Conservation (phyloP, 2,329 filamentous ascomycete genomes). For the Fusarium domesticum region DNA sequence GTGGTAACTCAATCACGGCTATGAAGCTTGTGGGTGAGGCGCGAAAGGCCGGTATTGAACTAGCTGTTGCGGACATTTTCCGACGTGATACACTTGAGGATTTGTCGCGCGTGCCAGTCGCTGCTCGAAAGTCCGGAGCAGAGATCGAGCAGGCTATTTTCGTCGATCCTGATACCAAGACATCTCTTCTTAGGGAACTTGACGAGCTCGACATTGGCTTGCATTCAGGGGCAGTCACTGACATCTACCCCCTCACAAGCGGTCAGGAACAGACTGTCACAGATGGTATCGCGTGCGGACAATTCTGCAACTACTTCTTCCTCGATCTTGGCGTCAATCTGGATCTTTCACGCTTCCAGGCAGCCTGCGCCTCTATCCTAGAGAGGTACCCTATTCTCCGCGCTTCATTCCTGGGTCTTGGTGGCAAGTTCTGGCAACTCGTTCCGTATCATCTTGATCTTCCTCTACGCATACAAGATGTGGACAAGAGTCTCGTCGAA, state of each 20-base stretch:
- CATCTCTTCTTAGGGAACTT: slow-evolving; percentile 3
- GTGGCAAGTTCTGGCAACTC: slow-evolving; percentile 22
- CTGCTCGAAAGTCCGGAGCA: not conserved
- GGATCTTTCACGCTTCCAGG: slow-evolving; percentile 17
- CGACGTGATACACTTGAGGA: slow-evolving; percentile 5
- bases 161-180: slow-evolving; percentile 6
- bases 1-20: slow-evolving; percentile 27
- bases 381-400: slow-evolving; percentile 22
- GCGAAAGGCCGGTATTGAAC: slow-evolving; percentile 2
- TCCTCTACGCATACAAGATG: slow-evolving; percentile 7
- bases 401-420: slow-evolving; percentile 17
- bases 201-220: slow-evolving; percentile 3
- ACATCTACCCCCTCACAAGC: slow-evolving; percentile 17
- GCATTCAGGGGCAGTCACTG: slow-evolving; percentile 6
- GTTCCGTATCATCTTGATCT: slow-evolving; percentile 12
- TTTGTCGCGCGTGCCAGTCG: slow-evolving; percentile 1
- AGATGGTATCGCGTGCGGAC: slow-evolving; percentile 1
- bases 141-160: not conserved
- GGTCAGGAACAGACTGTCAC: slow-evolving; percentile 13
- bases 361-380: slow-evolving; percentile 11
- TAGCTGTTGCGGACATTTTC: slow-evolving; percentile 12
- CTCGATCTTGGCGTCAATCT: slow-evolving; percentile 18
- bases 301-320: slow-evolving; percentile 25
- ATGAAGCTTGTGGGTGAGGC: slow-evolving; percentile 21
- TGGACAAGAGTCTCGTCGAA: slow-evolving; percentile 10